phyloP scores from a whole-genome alignment of 768 basidiomycete species.

The Xanthoconium stramineum region DNA sequence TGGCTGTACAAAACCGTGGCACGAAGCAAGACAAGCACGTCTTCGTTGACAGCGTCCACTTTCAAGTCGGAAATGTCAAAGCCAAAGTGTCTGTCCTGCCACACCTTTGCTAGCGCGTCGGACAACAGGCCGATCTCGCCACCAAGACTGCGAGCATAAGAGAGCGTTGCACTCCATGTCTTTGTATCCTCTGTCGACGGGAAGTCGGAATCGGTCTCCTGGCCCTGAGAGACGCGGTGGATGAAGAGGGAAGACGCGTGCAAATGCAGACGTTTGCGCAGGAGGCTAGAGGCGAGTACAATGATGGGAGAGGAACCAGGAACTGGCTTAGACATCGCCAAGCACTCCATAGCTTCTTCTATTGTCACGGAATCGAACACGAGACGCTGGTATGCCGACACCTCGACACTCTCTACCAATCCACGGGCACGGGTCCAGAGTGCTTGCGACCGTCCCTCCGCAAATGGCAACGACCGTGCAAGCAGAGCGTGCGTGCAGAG shows the following conservation, averaged over 20 bases:
- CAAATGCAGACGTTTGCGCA: conserved; percentile 49
- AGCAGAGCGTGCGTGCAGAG: conserved; percentile 58
- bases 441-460: conserved; percentile 39
- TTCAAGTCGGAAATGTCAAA: conserved; percentile 31
- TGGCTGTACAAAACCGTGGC: conserved; percentile 61
- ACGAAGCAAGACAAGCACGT: conserved; percentile 51
- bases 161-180: conserved; percentile 48
- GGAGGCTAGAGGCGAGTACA: conserved; percentile 47
- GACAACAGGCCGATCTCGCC: conserved; percentile 55
- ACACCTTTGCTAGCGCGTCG: conserved; percentile 53
- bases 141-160: conserved; percentile 61
- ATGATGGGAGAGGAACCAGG: conserved; percentile 39
- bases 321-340: conserved; percentile 22
- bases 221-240: conserved; percentile 33
- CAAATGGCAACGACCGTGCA: conserved; percentile 38
- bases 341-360: conserved; percentile 47
- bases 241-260: conserved; percentile 59
- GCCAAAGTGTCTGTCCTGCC: conserved; percentile 37
- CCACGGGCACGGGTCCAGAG: conserved; percentile 41
- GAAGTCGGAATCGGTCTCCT: conserved; percentile 14
- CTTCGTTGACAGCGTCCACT: conserved; percentile 36
- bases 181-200: conserved; percentile 25
- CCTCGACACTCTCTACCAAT: conserved; percentile 23
- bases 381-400: conserved; percentile 49
- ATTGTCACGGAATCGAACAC: conserved; percentile 52